Conservation (phyloP, 371 early-diverging fungal species). For the Apophysomyces variabilis region DNA sequence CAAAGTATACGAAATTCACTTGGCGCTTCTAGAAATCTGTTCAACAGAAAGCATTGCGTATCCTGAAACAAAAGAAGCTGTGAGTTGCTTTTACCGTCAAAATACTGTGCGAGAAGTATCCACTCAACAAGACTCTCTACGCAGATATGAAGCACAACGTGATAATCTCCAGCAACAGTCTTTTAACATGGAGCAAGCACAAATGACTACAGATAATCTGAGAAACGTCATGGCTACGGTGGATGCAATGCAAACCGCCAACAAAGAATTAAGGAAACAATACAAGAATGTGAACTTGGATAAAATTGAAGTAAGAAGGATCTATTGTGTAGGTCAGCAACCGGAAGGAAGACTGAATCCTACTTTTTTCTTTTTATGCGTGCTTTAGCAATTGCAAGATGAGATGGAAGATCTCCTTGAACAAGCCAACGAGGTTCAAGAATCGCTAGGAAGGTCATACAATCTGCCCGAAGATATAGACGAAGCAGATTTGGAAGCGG, state of each 20-base stretch:
- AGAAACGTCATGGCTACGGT: constrained; percentile 92
- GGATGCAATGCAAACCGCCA: constrained; percentile 94
- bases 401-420: constrained; percentile 97
- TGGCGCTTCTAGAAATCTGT: constrained; percentile 69
- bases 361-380: not conserved
- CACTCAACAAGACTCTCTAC: not conserved
- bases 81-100: constrained; percentile 30
- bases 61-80: constrained; percentile 92
- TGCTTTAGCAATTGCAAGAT: constrained; percentile 85
- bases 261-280: constrained; percentile 92
- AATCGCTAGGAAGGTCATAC: constrained; percentile 89
- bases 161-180: constrained; percentile 93
- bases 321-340: too few species aligned
- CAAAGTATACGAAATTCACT: too few species aligned
- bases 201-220: constrained; percentile 92
- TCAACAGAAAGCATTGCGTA: constrained; percentile 88
- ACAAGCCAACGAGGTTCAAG: constrained; percentile 95
- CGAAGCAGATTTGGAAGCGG: constrained; percentile 96
- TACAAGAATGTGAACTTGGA: constrained; percentile 92
- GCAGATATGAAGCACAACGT: constrained; percentile 87
- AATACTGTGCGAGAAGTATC: not conserved
- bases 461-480: constrained; percentile 93
- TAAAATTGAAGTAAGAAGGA: constrained; percentile 82
- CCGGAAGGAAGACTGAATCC: too few species aligned
- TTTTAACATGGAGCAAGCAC: constrained; percentile 97